phyloP scores from a whole-genome alignment of 1,284 basidiomycete species.

The Lentinula novae-zelandiae region DNA sequence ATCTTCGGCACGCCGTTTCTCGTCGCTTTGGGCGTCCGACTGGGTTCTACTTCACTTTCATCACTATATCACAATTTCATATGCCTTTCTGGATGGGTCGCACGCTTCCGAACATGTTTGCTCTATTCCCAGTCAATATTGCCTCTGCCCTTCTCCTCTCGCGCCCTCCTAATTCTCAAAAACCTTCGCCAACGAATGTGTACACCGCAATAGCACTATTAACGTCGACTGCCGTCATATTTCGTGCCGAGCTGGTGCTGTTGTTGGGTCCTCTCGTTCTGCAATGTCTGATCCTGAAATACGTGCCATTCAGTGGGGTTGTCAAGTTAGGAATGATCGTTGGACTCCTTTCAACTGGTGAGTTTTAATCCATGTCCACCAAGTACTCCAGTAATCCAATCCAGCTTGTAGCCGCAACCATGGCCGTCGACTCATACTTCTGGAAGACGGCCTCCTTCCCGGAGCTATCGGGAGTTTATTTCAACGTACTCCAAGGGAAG shows the following conservation, averaged over 20 bases:
- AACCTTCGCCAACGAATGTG: slow-evolving; percentile 33
- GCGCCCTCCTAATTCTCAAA: slow-evolving; percentile 35
- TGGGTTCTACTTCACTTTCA: slow-evolving; percentile 57
- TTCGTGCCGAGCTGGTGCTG: slow-evolving; percentile 79
- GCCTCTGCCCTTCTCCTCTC: slow-evolving; percentile 55
- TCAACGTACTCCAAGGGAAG: slow-evolving; percentile 88
- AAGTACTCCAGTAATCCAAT: background rate
- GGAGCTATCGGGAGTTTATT: slow-evolving; percentile 77
- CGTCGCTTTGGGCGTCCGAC: slow-evolving; percentile 60
- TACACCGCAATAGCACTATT: slow-evolving; percentile 46
- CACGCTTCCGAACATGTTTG: slow-evolving; percentile 94
- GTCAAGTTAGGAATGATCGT: slow-evolving; percentile 52
- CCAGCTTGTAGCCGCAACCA: slow-evolving; percentile 51
- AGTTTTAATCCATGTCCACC: background rate
- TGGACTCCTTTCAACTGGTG: slow-evolving; percentile 52
- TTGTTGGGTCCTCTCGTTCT: slow-evolving; percentile 64
- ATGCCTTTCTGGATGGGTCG: slow-evolving; percentile 90
- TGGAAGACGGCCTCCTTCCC: slow-evolving; percentile 84
- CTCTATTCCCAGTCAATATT: slow-evolving; percentile 77
- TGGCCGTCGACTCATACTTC: slow-evolving; percentile 81
- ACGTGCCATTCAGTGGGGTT: slow-evolving; percentile 42
- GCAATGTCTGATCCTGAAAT: slow-evolving; percentile 46
- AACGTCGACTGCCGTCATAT: slow-evolving; percentile 67
- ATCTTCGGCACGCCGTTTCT: slow-evolving; percentile 61
- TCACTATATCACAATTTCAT: slow-evolving; percentile 87